A percentile compares a stretch with the other conserved stretches of the same genome.
Evolutionary conservation across 768 basidiomycete genomes (phyloP).

Genomic region (Suillus decipiens): DNA sequence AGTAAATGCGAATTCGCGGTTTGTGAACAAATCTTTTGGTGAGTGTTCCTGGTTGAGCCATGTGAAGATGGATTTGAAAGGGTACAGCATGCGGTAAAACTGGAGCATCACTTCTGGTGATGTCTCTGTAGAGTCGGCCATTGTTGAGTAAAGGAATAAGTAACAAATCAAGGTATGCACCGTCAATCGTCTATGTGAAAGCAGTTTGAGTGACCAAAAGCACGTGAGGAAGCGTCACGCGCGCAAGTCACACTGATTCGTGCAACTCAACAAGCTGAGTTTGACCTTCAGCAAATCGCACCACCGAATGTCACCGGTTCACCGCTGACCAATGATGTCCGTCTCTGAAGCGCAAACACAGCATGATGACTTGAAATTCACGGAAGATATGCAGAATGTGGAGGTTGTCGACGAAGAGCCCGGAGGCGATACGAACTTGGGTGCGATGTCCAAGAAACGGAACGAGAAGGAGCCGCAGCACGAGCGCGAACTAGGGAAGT

Average conservation of each 20-base stretch:
- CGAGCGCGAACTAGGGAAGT: conserved; percentile 60
- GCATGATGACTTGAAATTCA: background rate
- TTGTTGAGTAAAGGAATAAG: background rate
- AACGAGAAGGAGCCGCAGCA: conserved; percentile 22
- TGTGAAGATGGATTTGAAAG: conserved; percentile 89
- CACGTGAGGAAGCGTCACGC: conserved; percentile 23
- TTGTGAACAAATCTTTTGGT: conserved; percentile 79
- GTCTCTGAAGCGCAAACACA: background rate
- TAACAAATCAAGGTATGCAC: conserved; percentile 9
- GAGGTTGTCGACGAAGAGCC: background rate
- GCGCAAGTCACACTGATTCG: conserved; percentile 7
- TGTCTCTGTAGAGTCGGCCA: conserved; percentile 23
- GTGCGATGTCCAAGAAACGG: conserved; percentile 15
- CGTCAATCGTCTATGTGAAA: background rate
- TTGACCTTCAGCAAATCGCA: background rate
- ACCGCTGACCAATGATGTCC: background rate
- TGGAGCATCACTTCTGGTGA: conserved; percentile 68
- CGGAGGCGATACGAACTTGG: background rate
- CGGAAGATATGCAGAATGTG: background rate
- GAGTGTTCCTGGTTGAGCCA: conserved; percentile 94
- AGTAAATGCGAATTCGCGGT: conserved; percentile 96
- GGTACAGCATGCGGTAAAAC: conserved; percentile 91
- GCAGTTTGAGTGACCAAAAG: conserved; percentile 15
- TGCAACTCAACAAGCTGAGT: background rate
- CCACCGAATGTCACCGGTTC: background rate